These are phyloP conservation scores for Metschnikowia koreensis DNA, from an alignment of 805 yeast genomes.

Conservation along the genomic window DNA sequence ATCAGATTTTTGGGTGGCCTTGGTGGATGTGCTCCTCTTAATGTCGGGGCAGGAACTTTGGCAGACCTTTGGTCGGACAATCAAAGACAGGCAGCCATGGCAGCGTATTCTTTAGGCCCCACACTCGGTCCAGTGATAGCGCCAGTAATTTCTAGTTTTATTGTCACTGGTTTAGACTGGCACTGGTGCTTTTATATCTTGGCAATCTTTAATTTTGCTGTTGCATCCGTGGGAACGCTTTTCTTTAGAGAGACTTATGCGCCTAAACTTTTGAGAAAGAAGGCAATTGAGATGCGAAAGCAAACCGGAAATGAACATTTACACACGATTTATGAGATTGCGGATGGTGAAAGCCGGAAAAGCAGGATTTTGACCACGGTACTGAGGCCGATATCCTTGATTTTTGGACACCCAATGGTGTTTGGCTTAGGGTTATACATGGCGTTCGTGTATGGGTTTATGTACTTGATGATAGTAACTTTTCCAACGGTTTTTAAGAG, in stretches of 20 bases:
- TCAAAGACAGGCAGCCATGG: slow-evolving; percentile 54
- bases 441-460: slow-evolving; percentile 66
- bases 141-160: slow-evolving; percentile 58
- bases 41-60: slow-evolving; percentile 67
- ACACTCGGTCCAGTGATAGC: slow-evolving; percentile 69
- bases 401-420: slow-evolving; percentile 61
- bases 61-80: slow-evolving; percentile 58
- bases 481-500: slow-evolving; percentile 54
- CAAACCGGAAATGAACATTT: slow-evolving; percentile 54
- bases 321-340: slow-evolving; percentile 60
- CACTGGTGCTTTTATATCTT: slow-evolving; percentile 67
- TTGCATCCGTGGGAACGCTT: slow-evolving; percentile 45
- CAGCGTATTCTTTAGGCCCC: slow-evolving; percentile 59
- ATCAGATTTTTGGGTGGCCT: slow-evolving; percentile 63
- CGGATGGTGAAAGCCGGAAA: slow-evolving; percentile 45
- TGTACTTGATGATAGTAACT: slow-evolving; percentile 60
- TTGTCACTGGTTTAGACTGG: slow-evolving; percentile 52
- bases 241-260: slow-evolving; percentile 59
- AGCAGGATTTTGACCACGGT: slow-evolving; percentile 45
- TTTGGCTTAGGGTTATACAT: slow-evolving; percentile 59
- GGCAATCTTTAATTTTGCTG: slow-evolving; percentile 55
- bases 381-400: slow-evolving; percentile 52
- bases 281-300: slow-evolving; percentile 48
- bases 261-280: slow-evolving; percentile 48
- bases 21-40: slow-evolving; percentile 66